phyloP scores from a whole-genome alignment of 208 protist species.

The Acanthamoeba healyi region DNA sequence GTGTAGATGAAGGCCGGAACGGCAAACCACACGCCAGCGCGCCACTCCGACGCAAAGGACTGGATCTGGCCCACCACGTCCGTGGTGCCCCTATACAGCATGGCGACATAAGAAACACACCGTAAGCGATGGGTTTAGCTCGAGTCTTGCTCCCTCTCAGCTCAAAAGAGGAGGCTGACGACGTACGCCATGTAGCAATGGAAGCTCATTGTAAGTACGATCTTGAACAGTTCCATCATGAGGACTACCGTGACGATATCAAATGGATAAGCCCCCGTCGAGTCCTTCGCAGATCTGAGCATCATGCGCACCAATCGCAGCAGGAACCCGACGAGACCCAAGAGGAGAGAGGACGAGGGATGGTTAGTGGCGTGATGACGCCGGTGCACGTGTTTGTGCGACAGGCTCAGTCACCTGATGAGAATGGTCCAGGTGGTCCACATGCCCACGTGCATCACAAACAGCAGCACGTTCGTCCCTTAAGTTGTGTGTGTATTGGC shows the following conservation, averaged over 20 bases:
- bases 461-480: conserved; percentile 38
- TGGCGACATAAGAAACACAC: background rate
- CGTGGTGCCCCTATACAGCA: background rate
- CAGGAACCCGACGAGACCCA: background rate
- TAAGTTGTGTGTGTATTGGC: background rate
- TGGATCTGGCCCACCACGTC: conserved; percentile 27
- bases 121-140: background rate
- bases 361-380: background rate
- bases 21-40: conserved; percentile 19
- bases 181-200: conserved; percentile 54
- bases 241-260: conserved; percentile 30
- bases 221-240: conserved; percentile 50
- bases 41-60: background rate
- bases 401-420: conserved; percentile 8
- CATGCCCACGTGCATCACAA: conserved; percentile 20
- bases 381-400: background rate
- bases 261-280: background rate
- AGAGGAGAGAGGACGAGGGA: too few relatives aligned
- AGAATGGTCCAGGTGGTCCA: conserved; percentile 6
- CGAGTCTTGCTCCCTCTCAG: background rate
- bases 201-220: conserved; percentile 29
- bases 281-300: background rate
- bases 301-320: background rate
- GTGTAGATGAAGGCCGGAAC: conserved; percentile 69
- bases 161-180: background rate